Conservation (phyloP, 1,284 basidiomycete genomes). For the Coniferiporia weirii region DNA sequence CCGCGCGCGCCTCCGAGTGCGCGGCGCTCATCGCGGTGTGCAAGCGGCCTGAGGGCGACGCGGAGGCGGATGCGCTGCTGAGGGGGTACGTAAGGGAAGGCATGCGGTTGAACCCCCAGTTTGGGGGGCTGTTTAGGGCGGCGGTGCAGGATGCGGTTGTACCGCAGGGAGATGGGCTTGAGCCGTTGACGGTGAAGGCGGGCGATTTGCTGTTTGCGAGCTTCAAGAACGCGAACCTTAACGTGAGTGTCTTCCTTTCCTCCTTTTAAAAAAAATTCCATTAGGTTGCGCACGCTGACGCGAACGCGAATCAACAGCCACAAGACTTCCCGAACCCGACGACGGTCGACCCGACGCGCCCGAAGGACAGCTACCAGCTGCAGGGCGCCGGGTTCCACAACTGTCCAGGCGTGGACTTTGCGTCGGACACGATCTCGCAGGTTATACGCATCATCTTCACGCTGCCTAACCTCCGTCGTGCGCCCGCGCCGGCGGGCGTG, state of each 20-base stretch:
- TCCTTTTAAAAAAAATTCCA: background rate
- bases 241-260: constrained; percentile 30
- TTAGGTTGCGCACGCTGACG: background rate
- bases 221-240: constrained; percentile 45
- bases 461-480: constrained; percentile 42
- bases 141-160: constrained; percentile 29
- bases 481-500: constrained; percentile 34
- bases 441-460: constrained; percentile 42
- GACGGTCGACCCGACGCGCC: constrained; percentile 36
- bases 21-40: constrained; percentile 33
- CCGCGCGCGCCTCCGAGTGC: constrained; percentile 18
- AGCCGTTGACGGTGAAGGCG: constrained; percentile 34
- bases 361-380: constrained; percentile 33
- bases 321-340: constrained; percentile 41
- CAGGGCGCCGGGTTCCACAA: constrained; percentile 43
- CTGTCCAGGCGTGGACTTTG: constrained; percentile 36
- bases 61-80: constrained; percentile 28
- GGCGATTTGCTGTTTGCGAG: constrained; percentile 43
- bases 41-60: constrained; percentile 32
- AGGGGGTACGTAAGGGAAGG: constrained; percentile 51
- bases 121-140: constrained; percentile 42
- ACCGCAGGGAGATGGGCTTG: constrained; percentile 33
- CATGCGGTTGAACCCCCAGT: constrained; percentile 38
- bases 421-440: constrained; percentile 37
- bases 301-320: constrained; percentile 23